These are phyloP conservation scores for Zygosaccharomyces rouxii DNA, from an alignment of 805 yeast species.

Conservation along the genomic window DNA sequence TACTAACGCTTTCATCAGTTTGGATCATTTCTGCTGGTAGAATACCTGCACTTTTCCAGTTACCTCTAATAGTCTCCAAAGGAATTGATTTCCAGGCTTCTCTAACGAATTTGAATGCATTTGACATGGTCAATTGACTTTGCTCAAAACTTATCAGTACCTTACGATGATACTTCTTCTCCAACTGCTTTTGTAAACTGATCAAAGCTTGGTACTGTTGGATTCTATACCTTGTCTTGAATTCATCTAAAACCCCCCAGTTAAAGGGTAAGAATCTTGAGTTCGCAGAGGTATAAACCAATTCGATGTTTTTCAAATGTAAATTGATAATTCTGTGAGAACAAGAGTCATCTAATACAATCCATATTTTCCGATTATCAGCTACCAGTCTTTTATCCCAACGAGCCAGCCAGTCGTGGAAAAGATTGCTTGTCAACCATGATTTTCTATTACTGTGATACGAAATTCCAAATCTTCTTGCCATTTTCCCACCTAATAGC, in stretches of 20 bases:
- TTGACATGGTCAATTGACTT: constrained; percentile 47
- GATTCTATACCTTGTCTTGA: constrained; percentile 52
- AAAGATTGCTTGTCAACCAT: constrained; percentile 59
- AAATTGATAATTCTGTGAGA: constrained; percentile 56
- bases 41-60: constrained; percentile 44
- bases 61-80: constrained; percentile 36
- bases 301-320: constrained; percentile 41
- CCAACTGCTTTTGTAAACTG: constrained; percentile 27
- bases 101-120: constrained; percentile 56
- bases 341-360: constrained; percentile 57
- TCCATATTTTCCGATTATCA: constrained; percentile 47
- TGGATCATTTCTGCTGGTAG: constrained; percentile 35
- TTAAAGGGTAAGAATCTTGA: constrained; percentile 53
- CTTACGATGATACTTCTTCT: constrained; percentile 16
- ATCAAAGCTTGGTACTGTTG: constrained; percentile 48
- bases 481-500: constrained; percentile 40
- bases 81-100: constrained; percentile 50
- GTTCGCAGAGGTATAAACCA: constrained; percentile 39
- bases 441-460: constrained; percentile 58
- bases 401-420: constrained; percentile 57
- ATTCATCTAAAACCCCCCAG: constrained; percentile 61
- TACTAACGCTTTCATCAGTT: constrained; percentile 28
- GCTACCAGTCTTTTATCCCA: constrained; percentile 54
- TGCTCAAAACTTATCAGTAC: constrained; percentile 34
- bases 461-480: constrained; percentile 47